These are phyloP conservation scores for Fusarium sp. DNA, from an alignment of 2,329 filamentous ascomycete genomes.

Conservation along the genomic window DNA sequence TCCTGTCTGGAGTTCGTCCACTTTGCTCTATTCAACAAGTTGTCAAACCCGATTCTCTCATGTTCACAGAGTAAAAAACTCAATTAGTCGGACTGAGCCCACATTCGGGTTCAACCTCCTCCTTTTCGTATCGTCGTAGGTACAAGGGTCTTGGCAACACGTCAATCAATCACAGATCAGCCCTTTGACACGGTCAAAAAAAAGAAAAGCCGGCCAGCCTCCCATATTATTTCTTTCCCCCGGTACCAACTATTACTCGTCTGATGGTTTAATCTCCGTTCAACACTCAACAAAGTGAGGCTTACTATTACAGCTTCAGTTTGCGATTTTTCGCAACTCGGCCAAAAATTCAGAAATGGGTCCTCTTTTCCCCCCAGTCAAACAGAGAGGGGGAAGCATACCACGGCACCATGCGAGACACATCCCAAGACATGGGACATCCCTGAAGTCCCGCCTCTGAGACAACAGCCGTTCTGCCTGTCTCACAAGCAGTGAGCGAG, in stretches of 20 bases:
- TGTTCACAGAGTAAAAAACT: background rate
- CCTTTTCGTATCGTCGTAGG: background rate
- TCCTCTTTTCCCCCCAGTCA: background rate
- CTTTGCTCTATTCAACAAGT: background rate
- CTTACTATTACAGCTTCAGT: background rate
- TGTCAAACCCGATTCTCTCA: background rate
- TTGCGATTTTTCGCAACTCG: background rate
- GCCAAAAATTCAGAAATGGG: background rate
- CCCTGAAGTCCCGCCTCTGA: conserved; percentile 6
- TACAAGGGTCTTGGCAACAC: background rate
- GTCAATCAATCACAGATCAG: background rate
- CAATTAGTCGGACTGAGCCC: conserved; percentile 1
- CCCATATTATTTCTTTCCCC: background rate
- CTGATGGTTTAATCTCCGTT: background rate
- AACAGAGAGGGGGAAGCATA: background rate
- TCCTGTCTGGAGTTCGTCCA: background rate
- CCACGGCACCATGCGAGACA: conserved; percentile 35
- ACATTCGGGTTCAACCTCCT: conserved; percentile 22
- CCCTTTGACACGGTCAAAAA: background rate
- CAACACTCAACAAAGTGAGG: background rate
- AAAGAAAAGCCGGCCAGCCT: background rate
- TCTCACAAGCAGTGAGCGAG: background rate
- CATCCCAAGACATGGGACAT: conserved; percentile 21
- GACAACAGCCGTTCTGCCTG: background rate
- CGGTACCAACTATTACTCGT: background rate